These are phyloP conservation scores for Blastobotrys mokoenaii DNA, from an alignment of 805 yeast species.

Conservation along the genomic window DNA sequence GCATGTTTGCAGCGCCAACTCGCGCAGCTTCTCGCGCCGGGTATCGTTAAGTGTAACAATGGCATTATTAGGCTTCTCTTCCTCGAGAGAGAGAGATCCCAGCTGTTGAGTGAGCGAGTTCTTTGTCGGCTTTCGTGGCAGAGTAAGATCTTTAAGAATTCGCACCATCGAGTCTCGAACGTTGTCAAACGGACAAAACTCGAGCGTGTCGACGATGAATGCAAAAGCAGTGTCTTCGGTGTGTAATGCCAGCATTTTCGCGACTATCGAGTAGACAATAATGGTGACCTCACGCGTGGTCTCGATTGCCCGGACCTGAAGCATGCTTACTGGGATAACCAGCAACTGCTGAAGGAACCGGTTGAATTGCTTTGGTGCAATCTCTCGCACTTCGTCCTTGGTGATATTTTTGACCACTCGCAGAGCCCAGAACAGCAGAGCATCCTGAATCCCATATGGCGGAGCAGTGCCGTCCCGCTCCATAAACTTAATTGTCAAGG, in stretches of 20 bases:
- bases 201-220: slow-evolving; percentile 56
- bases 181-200: slow-evolving; percentile 55
- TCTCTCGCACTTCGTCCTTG: slow-evolving; percentile 20
- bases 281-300: slow-evolving; percentile 31
- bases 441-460: slow-evolving; percentile 28
- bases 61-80: neutral
- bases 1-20: too few species aligned
- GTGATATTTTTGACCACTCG: slow-evolving; percentile 21
- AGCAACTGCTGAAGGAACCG: slow-evolving; percentile 38
- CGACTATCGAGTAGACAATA: slow-evolving; percentile 50
- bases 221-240: slow-evolving; percentile 50
- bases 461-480: slow-evolving; percentile 18
- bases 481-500: slow-evolving; percentile 16
- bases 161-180: slow-evolving; percentile 54
- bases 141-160: slow-evolving; percentile 54
- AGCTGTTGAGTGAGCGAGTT: too few species aligned
- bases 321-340: slow-evolving; percentile 27
- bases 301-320: too few species aligned
- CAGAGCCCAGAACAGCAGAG: slow-evolving; percentile 29
- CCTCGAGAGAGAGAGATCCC: neutral
- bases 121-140: slow-evolving; percentile 25
- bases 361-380: slow-evolving; percentile 28
- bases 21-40: neutral
- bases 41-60: neutral
- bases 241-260: slow-evolving; percentile 50